Evolutionary conservation across 2,329 filamentous ascomycete genomes (phyloP), one percentile per base, ranked within the genome.

Genomic region (Purpureocillium takamizusanense): DNA sequence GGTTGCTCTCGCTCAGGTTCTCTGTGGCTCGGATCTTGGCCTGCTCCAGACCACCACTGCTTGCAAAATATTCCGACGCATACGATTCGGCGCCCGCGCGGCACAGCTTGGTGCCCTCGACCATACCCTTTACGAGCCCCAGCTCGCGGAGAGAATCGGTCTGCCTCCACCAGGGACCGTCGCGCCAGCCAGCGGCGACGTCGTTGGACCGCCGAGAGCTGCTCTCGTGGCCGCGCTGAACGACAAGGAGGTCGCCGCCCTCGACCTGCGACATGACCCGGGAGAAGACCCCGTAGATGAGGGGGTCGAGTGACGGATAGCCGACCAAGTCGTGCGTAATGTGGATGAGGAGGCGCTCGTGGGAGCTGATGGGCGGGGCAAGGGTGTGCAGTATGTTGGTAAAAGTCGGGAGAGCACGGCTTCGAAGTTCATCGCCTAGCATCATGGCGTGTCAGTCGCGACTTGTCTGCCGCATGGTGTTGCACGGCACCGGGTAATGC

Each of bases 251-350:
- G 53, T 97, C 92, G 39, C 92, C 92, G 47, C 92, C 92, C 64
- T 98, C 92, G 33, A 98, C 92, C 65, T 98, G 92, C n/a, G 88
- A 78, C 92, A 98, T 98, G 53, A 98, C 89, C 38, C 88, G 82
- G 39, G 84, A 84, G 67, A 98, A 98, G 46, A 92, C 88, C 41
- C 76, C 76, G 63, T 97, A 87, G 51, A 97, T 86, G 39, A 95
- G 75, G 14, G 90, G 88, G 57, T 97, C 90, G 50, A 98, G 78
- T 14, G 87, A 90, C 3, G 92, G 92, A 59, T 98, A 98, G 50
- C 87, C 87, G 49, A 88, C 81, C 32, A 98, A 77, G 60, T 97
- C 92, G 67, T 98, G 92, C 8, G 90, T 95, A 46, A 92, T 94
- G 67, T 98, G 92, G 52, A 98, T 97, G 53, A 94, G 84, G 7